phyloP scores from a whole-genome alignment of 352 stramenopile genomes.

The Pythium aphanidermatum region DNA sequence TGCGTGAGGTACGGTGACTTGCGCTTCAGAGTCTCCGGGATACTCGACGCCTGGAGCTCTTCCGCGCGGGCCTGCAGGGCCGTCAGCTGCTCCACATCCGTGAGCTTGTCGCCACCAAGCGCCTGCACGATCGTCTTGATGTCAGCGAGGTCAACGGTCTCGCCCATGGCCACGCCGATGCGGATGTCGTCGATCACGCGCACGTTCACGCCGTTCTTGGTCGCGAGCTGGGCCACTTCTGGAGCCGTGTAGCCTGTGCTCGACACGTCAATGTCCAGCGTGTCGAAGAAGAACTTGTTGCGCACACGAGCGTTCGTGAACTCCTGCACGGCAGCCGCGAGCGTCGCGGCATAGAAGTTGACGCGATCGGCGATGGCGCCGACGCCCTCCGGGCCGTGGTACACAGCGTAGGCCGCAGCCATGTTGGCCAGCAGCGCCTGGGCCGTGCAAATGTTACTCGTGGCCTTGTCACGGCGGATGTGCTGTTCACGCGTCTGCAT shows the following conservation, averaged over 20 bases:
- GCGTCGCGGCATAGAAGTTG: conserved; percentile 89
- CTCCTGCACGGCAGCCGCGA: conserved; percentile 87
- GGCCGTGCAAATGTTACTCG: conserved; percentile 99
- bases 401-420: conserved; percentile 96
- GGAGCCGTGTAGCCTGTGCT: conserved; percentile 69
- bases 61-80: conserved; percentile 50
- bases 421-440: conserved; percentile 99
- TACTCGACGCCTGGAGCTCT: conserved; percentile 49
- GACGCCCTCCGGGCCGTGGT: conserved; percentile 97
- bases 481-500: conserved; percentile 99
- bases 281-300: conserved; percentile 94
- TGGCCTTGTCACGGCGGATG: conserved; percentile 99
- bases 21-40: conserved; percentile 53
- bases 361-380: conserved; percentile 90
- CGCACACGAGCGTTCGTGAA: conserved; percentile 52
- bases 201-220: conserved; percentile 79
- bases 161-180: conserved; percentile 96
- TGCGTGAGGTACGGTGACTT: conserved; percentile 89
- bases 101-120: conserved; percentile 43
- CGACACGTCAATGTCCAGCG: conserved; percentile 90
- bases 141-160: conserved; percentile 93
- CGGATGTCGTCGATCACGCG: conserved; percentile 71
- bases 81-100: conserved; percentile 31
- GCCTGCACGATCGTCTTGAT: conserved; percentile 81
- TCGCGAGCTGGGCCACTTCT: conserved; percentile 65